These are phyloP conservation scores for Cotoneaster glaucophyllus DNA, from an alignment of 306 rosid genomes.

Conservation along the genomic window DNA sequence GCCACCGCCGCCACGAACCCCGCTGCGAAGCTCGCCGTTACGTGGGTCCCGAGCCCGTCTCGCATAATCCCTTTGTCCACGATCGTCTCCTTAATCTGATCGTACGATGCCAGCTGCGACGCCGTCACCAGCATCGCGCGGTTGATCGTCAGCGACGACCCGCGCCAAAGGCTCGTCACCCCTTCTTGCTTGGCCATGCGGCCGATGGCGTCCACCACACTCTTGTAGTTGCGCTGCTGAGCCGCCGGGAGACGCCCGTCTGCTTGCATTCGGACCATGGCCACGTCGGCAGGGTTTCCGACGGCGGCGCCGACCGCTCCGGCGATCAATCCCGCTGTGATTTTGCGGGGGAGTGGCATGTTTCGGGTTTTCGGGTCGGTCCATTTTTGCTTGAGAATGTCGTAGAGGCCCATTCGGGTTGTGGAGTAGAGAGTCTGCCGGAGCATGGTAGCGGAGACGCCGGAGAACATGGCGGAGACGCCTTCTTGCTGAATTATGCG, in stretches of 20 bases:
- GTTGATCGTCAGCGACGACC: slow-evolving; percentile 64
- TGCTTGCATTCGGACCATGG: slow-evolving; percentile 83
- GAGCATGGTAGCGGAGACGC: slow-evolving; percentile 75
- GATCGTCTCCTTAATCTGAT: slow-evolving; percentile 60
- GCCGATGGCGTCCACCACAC: slow-evolving; percentile 57
- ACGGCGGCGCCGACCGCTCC: slow-evolving; percentile 59
- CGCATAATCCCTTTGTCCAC: slow-evolving; percentile 42
- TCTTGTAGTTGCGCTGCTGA: slow-evolving; percentile 59
- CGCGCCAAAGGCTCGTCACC: slow-evolving; percentile 62
- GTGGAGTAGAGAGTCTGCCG: slow-evolving; percentile 73
- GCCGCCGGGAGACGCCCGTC: slow-evolving; percentile 63
- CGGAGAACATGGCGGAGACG: slow-evolving; percentile 51
- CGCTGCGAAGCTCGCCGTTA: slow-evolving; percentile 68
- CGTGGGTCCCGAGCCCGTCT: slow-evolving; percentile 79
- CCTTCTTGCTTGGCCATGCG: slow-evolving; percentile 59
- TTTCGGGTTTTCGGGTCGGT: slow-evolving; percentile 38
- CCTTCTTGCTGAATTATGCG: slow-evolving; percentile 67
- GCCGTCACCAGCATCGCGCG: slow-evolving; percentile 85
- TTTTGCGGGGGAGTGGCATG: slow-evolving; percentile 42
- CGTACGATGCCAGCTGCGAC: slow-evolving; percentile 70
- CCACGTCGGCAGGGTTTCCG: slow-evolving; percentile 71
- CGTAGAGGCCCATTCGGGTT: slow-evolving; percentile 80
- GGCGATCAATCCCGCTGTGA: slow-evolving; percentile 57
- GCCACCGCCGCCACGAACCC: slow-evolving; percentile 78
- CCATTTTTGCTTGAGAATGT: slow-evolving; percentile 58